Percentiles rank a stretch among this genome's conserved stretches.
Conservation (phyloP, 2,329 filamentous ascomycete genomes). For the Coniochaeta sp. region DNA sequence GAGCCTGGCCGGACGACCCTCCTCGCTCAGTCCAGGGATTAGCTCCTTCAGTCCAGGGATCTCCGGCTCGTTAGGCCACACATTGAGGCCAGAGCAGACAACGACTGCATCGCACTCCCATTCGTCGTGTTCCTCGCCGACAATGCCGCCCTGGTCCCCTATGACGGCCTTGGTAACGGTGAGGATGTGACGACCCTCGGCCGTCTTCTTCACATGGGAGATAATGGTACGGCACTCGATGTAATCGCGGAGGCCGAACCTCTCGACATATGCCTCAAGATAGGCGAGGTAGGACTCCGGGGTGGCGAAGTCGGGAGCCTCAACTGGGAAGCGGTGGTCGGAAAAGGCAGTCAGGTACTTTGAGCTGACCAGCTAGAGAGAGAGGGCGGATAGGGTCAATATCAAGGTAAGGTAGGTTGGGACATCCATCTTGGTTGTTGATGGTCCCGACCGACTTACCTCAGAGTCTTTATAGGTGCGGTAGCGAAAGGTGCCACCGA, state of each 20-base stretch:
- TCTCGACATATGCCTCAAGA: slow-evolving; percentile 30
- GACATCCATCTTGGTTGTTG: too few species aligned
- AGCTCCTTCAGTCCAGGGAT: slow-evolving; percentile 23
- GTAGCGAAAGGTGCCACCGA: slow-evolving; percentile 41
- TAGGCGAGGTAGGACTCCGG: slow-evolving; percentile 33
- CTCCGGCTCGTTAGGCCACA: slow-evolving; percentile 20
- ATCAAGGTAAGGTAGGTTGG: too few species aligned
- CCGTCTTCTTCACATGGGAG: slow-evolving; percentile 14
- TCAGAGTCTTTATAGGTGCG: slow-evolving; percentile 41
- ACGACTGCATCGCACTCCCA: slow-evolving; percentile 27
- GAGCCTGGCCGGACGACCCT: too few species aligned
- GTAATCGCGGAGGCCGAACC: slow-evolving; percentile 28
- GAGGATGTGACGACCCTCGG: slow-evolving; percentile 30
- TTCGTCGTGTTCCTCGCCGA: slow-evolving; percentile 4
- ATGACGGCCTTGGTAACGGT: slow-evolving; percentile 13
- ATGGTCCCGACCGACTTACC: too few species aligned
- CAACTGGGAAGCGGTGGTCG: slow-evolving; percentile 34
- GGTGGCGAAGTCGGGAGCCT: slow-evolving; percentile 36
- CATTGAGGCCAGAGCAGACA: slow-evolving; percentile 26
- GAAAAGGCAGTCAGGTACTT: slow-evolving; percentile 44
- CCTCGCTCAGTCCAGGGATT: too few species aligned
- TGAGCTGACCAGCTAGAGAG: slow-evolving; percentile 34
- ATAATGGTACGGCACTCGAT: slow-evolving; percentile 29
- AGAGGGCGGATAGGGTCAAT: neutral
- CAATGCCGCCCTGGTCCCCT: neutral